Evolutionary conservation across 495 filamentous ascomycete genomes (phyloP).

Genomic region (Annulohypoxylon moriforme): DNA sequence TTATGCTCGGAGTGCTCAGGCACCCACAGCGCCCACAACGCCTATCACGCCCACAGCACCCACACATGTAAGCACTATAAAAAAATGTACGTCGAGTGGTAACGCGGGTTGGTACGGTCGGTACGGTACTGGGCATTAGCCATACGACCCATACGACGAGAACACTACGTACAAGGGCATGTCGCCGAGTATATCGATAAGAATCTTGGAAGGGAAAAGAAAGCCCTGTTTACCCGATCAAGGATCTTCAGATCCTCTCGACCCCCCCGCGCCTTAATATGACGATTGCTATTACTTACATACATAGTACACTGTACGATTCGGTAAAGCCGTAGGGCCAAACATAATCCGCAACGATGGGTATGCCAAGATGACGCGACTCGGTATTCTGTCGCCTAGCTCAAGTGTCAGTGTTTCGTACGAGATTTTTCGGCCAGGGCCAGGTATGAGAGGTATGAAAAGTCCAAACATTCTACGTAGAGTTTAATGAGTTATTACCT

Average conservation of each 20-base stretch:
- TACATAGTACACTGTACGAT: not conserved
- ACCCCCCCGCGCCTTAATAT: conserved; percentile 32
- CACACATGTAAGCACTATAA: conserved; percentile 33
- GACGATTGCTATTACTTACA: conserved; percentile 30
- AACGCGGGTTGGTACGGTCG: not conserved
- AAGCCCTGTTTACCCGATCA: conserved; percentile 29
- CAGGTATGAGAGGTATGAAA: not conserved
- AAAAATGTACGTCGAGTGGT: conserved; percentile 1
- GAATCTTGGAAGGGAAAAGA: conserved; percentile 7
- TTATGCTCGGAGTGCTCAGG: conserved; percentile 14
- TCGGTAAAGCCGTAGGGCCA: conserved; percentile 17
- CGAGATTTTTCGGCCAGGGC: not conserved
- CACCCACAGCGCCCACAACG: not conserved
- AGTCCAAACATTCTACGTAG: not conserved
- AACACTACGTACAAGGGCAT: not conserved
- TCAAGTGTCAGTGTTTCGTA: not conserved
- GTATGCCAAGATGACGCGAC: not conserved
- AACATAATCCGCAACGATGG: not conserved
- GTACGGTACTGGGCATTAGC: not conserved
- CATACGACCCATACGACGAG: not conserved
- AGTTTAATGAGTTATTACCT: not conserved
- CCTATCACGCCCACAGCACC: not conserved
- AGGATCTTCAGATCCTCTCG: conserved; percentile 27
- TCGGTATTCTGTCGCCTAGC: not conserved
- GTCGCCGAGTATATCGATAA: conserved; percentile 30